These are phyloP conservation scores for Iris macrosiphon DNA, from an alignment of 106 monocot species.

Conservation along the genomic window DNA sequence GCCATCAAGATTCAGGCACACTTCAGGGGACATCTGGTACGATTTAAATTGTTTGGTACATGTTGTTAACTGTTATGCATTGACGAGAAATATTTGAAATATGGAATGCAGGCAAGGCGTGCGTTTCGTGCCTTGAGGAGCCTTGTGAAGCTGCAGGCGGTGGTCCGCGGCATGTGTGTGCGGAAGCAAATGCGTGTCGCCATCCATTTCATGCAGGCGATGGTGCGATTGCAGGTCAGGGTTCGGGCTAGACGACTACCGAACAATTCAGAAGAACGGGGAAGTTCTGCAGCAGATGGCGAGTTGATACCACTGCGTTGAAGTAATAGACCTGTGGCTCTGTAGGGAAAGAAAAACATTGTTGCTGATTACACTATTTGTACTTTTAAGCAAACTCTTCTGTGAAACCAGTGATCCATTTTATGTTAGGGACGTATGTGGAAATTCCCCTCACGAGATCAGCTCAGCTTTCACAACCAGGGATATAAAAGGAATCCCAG, in stretches of 20 bases:
- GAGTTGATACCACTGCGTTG: no score
- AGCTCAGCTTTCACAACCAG: no score
- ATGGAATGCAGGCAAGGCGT: slow-evolving; percentile 15
- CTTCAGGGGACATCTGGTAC: slow-evolving; percentile 57
- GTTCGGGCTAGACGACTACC: slow-evolving; percentile 24
- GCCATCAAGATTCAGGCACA: slow-evolving; percentile 54
- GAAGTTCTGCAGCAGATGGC: no score
- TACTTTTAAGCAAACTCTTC: no score
- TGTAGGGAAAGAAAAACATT: no score
- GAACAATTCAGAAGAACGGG: neutral
- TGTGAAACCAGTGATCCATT: no score
- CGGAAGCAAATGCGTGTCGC: slow-evolving; percentile 30
- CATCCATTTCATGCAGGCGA: slow-evolving; percentile 39
- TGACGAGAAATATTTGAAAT: neutral
- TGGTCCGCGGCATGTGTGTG: slow-evolving; percentile 26
- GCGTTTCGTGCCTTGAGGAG: slow-evolving; percentile 33
- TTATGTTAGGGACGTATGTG: no score
- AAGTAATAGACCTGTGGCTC: no score
- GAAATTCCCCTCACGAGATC: no score
- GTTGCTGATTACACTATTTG: no score
- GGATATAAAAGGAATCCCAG: no score
- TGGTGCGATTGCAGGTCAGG: slow-evolving; percentile 38
- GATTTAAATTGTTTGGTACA: neutral
- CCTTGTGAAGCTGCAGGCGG: slow-evolving; percentile 43
- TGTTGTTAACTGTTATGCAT: neutral